phyloP scores from a whole-genome alignment of 208 protist genomes.

The Herpetomonas samuelpessoai region DNA sequence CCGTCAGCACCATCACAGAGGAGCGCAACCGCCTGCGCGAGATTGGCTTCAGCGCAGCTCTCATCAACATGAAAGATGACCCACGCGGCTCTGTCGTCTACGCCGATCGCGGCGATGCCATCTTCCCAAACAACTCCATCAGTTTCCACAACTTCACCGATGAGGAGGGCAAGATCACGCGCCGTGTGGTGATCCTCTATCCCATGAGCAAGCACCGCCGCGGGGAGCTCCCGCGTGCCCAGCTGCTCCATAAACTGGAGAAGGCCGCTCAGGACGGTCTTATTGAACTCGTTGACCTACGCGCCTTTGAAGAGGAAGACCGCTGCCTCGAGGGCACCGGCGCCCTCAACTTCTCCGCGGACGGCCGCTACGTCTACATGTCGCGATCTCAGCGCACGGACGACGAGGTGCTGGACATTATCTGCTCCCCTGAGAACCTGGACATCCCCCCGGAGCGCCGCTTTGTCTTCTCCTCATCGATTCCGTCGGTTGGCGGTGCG shows the following conservation, averaged over 20 bases:
- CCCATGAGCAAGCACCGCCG: slow-evolving; percentile 55
- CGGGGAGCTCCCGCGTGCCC: slow-evolving; percentile 47
- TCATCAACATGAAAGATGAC: slow-evolving; percentile 21
- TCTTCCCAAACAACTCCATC: slow-evolving; percentile 47
- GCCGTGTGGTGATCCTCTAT: slow-evolving; percentile 68
- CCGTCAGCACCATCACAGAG: slow-evolving; percentile 21
- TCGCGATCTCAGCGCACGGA: slow-evolving; percentile 46
- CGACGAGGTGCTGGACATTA: slow-evolving; percentile 48
- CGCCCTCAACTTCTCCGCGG: slow-evolving; percentile 56
- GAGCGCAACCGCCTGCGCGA: slow-evolving; percentile 17
- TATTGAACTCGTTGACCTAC: slow-evolving; percentile 68
- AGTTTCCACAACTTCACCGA: slow-evolving; percentile 75
- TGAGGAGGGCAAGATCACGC: slow-evolving; percentile 40
- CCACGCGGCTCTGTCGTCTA: slow-evolving; percentile 21
- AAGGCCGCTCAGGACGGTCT: slow-evolving; percentile 11
- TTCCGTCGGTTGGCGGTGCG: neutral
- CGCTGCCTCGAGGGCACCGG: slow-evolving; percentile 65
- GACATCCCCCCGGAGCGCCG: slow-evolving; percentile 65
- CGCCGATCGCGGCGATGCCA: slow-evolving; percentile 36
- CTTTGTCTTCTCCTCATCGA: slow-evolving; percentile 43
- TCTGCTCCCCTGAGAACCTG: slow-evolving; percentile 61
- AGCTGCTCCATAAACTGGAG: slow-evolving; percentile 45
- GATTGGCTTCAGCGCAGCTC: slow-evolving; percentile 13
- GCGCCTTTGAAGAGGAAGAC: slow-evolving; percentile 37
- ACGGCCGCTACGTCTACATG: slow-evolving; percentile 73